These are phyloP conservation scores for Discostella stelligeroides DNA, from an alignment of 108 stramenopile species.

Conservation along the genomic window DNA sequence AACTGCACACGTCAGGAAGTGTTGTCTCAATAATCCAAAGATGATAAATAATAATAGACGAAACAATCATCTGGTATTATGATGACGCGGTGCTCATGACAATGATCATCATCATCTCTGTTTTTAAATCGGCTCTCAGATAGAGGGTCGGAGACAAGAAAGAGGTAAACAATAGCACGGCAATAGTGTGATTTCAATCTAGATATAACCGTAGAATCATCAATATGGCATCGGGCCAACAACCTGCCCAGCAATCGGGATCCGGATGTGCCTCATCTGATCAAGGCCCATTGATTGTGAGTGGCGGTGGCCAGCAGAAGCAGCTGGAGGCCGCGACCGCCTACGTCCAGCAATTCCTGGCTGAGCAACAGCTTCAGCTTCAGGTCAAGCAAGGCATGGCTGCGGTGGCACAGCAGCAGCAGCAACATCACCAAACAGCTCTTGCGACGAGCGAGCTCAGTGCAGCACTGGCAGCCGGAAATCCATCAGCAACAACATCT, in stretches of 20 bases:
- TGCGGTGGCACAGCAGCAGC: constrained; percentile 3
- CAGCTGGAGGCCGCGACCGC: constrained; percentile 22
- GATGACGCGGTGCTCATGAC: too few species aligned
- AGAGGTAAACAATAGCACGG: too few species aligned
- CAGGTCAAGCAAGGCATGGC: constrained; percentile 1
- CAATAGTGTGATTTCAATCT: too few species aligned
- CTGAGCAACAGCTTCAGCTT: constrained; percentile 22
- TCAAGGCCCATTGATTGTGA: neutral
- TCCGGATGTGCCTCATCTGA: neutral
- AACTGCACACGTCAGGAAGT: too few species aligned
- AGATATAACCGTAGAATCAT: too few species aligned
- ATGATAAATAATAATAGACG: too few species aligned
- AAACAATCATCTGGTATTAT: too few species aligned
- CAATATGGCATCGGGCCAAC: neutral
- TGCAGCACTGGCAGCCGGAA: neutral
- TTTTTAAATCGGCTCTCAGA: too few species aligned
- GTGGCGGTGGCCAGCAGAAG: neutral
- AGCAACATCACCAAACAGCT: neutral
- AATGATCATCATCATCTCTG: too few species aligned
- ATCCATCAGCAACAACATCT: neutral
- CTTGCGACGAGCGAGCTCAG: neutral
- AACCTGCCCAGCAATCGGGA: neutral
- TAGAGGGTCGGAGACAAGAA: too few species aligned
- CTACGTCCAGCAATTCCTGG: constrained; percentile 17
- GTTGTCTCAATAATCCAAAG: too few species aligned